Percentiles rank a stretch among this genome's conserved stretches.
Evolutionary conservation across 2,329 filamentous ascomycete species (phyloP).

Genomic region (Penicillium sp.): DNA sequence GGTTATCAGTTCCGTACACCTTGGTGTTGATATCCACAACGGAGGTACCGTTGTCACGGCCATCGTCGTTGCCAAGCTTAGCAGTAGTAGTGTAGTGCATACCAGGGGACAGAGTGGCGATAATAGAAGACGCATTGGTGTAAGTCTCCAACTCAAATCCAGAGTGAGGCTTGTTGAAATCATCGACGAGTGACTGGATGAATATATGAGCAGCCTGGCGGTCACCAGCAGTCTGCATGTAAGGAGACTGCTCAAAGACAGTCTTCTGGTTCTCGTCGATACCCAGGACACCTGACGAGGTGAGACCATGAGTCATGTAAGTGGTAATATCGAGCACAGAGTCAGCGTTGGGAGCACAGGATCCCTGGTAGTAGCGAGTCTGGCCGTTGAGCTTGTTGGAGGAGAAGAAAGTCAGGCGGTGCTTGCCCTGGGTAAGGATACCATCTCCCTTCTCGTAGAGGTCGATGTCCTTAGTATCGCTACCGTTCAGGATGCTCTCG

Average conservation of each 20-base stretch:
- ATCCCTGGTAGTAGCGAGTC: constrained; percentile 30
- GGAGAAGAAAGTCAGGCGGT: constrained; percentile 29
- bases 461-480: constrained; percentile 20
- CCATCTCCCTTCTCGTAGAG: constrained; percentile 25
- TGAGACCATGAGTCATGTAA: constrained; percentile 31
- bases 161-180: constrained; percentile 20
- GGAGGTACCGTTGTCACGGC: constrained; percentile 55
- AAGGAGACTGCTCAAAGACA: constrained; percentile 27
- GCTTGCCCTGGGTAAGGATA: constrained; percentile 24
- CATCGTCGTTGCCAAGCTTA: constrained; percentile 62
- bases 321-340: constrained; percentile 22
- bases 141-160: constrained; percentile 25
- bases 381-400: constrained; percentile 26
- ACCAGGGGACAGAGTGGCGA: constrained; percentile 45
- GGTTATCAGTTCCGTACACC: constrained; percentile 68
- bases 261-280: constrained; percentile 27
- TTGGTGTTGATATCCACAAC: constrained; percentile 66
- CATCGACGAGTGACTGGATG: constrained; percentile 22
- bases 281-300: constrained; percentile 26
- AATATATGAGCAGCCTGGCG: constrained; percentile 20
- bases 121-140: constrained; percentile 25
- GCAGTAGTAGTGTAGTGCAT: constrained; percentile 54
- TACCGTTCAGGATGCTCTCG: constrained; percentile 19
- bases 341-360: constrained; percentile 18
- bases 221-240: constrained; percentile 25